Base-by-base conservation (phyloP, 2,329 filamentous ascomycete genomes). In the Aspergillus sp. region DNA sequence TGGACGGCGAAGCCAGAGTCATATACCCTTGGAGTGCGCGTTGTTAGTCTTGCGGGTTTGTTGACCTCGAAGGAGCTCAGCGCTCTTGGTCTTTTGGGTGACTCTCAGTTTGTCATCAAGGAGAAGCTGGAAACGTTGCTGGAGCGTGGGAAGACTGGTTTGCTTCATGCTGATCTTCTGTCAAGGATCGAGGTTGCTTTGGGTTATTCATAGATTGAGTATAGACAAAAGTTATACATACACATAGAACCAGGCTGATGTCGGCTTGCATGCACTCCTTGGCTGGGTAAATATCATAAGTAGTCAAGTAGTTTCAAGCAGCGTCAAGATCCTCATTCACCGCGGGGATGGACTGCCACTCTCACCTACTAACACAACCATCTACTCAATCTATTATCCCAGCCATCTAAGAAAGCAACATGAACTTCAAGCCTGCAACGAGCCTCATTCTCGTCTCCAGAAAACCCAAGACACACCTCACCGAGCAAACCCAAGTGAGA, bases 1-100 rank as follows among this genome's bases (percentile, higher is more conserved):
- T 92, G 89, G 87, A 83, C 84, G 1, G 87, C 87, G 1, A 86
- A 87, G 56, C 81, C 86, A 1, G 84, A 87, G 31, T 84, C 87
- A 1, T 93, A 92, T 55, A 70, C 70, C 2, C 61, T 79, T 25
- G 74, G 73, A 2, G 58, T 75, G n/a, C 71, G 76, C 14, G 62
- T 79, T 14, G 70, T 79, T 44, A 68, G 63, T 37, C 66, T 77
- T 43, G 73, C 77, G 3, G 68, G 68, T 14, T 61, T 73, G 9
- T 47, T 79, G n/a, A 55, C 69, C 14, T 68, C 65, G 0, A 63
- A 46, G 1, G 51, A 60, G 5, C 66, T 69, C 47, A 43, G 56
- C 17, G 63, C 57, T 31, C 57, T 64, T 17, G 52, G 56, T 6
- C 62, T 57, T 25, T 14, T 69, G 43, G 59, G 58, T 14, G 52